A percentile compares a stretch with the other conserved stretches of the same genome.
These are phyloP conservation scores for Ceratobasidium sp. DNA, from an alignment of 1,284 basidiomycete species.

Conservation along the genomic window DNA sequence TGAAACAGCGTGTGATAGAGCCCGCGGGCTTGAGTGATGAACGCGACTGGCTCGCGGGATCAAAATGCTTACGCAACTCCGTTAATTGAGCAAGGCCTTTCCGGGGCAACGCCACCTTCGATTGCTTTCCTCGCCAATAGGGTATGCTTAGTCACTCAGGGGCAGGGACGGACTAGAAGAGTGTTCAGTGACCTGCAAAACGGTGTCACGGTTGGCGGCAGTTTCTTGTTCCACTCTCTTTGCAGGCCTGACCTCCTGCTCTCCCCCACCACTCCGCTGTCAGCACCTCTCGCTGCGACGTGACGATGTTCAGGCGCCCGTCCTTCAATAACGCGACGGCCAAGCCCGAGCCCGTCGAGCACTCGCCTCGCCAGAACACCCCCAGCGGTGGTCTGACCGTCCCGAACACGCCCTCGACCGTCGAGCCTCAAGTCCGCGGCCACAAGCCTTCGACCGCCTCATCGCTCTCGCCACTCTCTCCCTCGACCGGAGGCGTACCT, in stretches of 20 bases:
- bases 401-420: slow-evolving; percentile 17
- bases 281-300: too few relatives aligned
- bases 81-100: slow-evolving; percentile 1
- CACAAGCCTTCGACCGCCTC: slow-evolving; percentile 39
- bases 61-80: slow-evolving; percentile 1
- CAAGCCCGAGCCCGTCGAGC: slow-evolving; percentile 54
- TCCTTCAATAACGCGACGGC: slow-evolving; percentile 14
- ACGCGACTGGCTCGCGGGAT: not conserved
- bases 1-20: not conserved
- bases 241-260: too few relatives aligned
- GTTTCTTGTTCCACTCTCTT: not conserved
- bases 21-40: not conserved
- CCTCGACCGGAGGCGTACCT: slow-evolving; percentile 26
- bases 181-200: not conserved
- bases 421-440: slow-evolving; percentile 27
- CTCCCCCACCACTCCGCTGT: too few relatives aligned
- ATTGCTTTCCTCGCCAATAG: slow-evolving; percentile 9
- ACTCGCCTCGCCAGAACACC: slow-evolving; percentile 20
- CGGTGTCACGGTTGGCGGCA: too few relatives aligned
- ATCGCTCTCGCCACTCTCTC: slow-evolving; percentile 35
- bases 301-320: slow-evolving; percentile 30
- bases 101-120: slow-evolving; percentile 1
- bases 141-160: slow-evolving; percentile 16
- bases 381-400: slow-evolving; percentile 12
- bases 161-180: slow-evolving; percentile 6